Percentiles rank a stretch among this genome's conserved stretches.
Conservation (phyloP, 306 rosid genomes). For the Fragaria iinumae region DNA sequence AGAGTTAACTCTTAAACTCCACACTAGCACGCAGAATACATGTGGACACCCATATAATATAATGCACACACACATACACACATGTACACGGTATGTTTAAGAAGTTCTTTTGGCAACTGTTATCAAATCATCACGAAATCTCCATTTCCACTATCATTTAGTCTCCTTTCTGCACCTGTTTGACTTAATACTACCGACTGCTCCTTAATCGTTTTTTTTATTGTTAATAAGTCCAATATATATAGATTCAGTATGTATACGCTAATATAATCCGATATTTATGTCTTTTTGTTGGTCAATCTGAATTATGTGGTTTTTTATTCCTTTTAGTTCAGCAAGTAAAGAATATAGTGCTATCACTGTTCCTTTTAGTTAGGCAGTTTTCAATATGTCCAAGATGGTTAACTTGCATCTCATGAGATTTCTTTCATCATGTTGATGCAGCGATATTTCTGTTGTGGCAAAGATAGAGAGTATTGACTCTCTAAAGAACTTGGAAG, state of each 20-base stretch:
- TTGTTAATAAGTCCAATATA: background rate
- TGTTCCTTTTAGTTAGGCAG: background rate
- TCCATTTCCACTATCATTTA: background rate
- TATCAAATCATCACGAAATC: background rate
- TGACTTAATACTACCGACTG: background rate
- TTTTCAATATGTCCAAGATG: conserved; percentile 6
- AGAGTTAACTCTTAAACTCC: background rate
- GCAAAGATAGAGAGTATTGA: conserved; percentile 98
- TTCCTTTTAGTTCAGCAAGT: background rate
- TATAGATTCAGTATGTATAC: background rate
- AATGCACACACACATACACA: background rate
- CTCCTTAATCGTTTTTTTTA: background rate
- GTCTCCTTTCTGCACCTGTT: background rate
- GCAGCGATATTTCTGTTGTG: conserved; percentile 78
- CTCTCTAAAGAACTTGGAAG: conserved; percentile 94
- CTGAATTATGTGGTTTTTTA: background rate
- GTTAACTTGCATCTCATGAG: conserved; percentile 7
- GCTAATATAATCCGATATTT: background rate
- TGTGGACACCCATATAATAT: background rate
- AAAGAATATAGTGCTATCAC: background rate
- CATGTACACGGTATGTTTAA: background rate
- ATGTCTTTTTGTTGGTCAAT: background rate
- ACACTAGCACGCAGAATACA: background rate
- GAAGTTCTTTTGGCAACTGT: background rate
- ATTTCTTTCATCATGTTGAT: conserved; percentile 22